A percentile compares a stretch with the other conserved stretches of the same genome.
phyloP scores from a whole-genome alignment of 208 protist species.

The Trypanosoma boissoni region DNA sequence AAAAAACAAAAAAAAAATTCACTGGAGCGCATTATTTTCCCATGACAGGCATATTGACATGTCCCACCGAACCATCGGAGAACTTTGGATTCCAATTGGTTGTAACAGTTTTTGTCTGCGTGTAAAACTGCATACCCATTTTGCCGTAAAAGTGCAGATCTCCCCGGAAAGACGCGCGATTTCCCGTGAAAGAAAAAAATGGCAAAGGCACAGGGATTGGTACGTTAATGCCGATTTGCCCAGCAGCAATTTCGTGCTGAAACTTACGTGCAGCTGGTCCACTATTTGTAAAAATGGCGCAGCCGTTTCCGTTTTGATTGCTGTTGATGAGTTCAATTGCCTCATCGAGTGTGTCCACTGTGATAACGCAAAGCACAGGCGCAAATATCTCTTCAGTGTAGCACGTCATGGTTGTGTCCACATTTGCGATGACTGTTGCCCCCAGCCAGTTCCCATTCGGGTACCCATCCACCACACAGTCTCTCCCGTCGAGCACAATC shows the following conservation, averaged over 20 bases:
- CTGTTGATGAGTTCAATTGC: constrained; percentile 87
- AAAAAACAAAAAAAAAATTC: constrained; percentile 12
- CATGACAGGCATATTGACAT: constrained; percentile 30
- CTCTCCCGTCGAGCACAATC: constrained; percentile 66
- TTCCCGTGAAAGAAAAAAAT: constrained; percentile 93
- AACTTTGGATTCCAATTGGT: constrained; percentile 54
- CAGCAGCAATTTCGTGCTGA: constrained; percentile 78
- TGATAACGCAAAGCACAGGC: constrained; percentile 63
- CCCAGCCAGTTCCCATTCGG: constrained; percentile 89
- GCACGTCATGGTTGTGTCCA: constrained; percentile 65
- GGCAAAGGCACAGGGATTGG: constrained; percentile 93
- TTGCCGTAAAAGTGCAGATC: constrained; percentile 91
- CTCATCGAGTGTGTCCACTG: constrained; percentile 81
- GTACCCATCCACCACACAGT: constrained; percentile 37
- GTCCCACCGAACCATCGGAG: neutral
- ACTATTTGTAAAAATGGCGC: constrained; percentile 86
- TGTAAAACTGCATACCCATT: constrained; percentile 86
- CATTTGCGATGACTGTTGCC: constrained; percentile 84
- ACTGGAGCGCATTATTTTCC: constrained; percentile 14
- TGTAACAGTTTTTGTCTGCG: constrained; percentile 90
- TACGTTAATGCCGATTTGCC: constrained; percentile 92
- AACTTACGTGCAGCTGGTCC: constrained; percentile 88
- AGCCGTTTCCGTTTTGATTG: constrained; percentile 92
- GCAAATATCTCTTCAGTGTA: constrained; percentile 93
- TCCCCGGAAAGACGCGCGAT: constrained; percentile 72